Evolutionary conservation across 495 filamentous ascomycete genomes (phyloP).

Genomic region (Penicillium pulvis): DNA sequence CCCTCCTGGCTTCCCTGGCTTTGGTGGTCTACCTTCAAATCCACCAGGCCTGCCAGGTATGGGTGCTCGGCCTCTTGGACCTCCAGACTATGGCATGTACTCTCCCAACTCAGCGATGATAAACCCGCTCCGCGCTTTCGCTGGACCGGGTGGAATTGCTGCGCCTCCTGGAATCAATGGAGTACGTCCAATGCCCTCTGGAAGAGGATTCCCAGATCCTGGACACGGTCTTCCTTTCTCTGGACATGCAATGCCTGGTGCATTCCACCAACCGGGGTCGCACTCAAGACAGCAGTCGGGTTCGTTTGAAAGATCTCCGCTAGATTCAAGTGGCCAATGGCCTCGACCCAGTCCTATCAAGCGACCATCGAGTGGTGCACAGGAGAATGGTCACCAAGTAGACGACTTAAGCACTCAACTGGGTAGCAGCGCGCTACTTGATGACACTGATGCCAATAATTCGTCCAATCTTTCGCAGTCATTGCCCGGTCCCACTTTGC

Average conservation of each 20-base stretch:
- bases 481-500: conserved; percentile 38
- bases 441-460: conserved; percentile 67
- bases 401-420: conserved; percentile 81
- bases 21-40: conserved; percentile 53
- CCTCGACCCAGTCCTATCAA: conserved; percentile 84
- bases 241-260: conserved; percentile 35
- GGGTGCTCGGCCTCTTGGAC: conserved; percentile 33
- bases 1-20: conserved; percentile 48
- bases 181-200: conserved; percentile 58
- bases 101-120: conserved; percentile 48
- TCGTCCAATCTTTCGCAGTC: conserved; percentile 45
- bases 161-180: conserved; percentile 61
- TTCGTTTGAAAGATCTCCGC: conserved; percentile 56
- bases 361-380: conserved; percentile 77
- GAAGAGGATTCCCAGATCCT: conserved; percentile 63
- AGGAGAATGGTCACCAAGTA: conserved; percentile 47
- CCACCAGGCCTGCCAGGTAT: conserved; percentile 67
- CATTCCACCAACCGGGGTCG: conserved; percentile 36
- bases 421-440: conserved; percentile 92
- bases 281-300: conserved; percentile 64
- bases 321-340: conserved; percentile 42
- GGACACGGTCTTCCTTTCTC: conserved; percentile 40
- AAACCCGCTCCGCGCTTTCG: conserved; percentile 54
- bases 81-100: conserved; percentile 58
- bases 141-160: conserved; percentile 58